Conservation (phyloP, 2,329 filamentous ascomycete genomes). For the Cercospora zeae-maydis region DNA sequence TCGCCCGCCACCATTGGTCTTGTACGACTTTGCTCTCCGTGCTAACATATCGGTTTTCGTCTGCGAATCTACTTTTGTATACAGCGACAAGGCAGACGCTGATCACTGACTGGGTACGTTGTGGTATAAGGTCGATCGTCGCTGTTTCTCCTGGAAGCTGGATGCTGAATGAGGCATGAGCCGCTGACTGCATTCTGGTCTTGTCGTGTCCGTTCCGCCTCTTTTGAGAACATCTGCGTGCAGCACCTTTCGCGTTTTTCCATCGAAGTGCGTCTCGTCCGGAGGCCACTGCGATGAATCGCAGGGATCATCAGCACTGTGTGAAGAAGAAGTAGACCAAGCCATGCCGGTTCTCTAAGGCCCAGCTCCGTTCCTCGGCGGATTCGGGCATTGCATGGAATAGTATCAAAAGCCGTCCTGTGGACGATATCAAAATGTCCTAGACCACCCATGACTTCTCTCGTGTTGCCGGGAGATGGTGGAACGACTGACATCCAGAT, state of each 20-base stretch:
- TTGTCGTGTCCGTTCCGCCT: background rate
- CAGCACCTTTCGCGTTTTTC: background rate
- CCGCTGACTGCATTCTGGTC: background rate
- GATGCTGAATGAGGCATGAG: background rate
- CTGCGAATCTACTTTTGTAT: background rate
- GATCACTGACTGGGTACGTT: background rate
- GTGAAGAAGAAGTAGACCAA: background rate
- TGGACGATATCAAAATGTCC: background rate
- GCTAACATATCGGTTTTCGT: background rate
- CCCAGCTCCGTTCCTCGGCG: background rate
- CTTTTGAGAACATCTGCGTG: background rate
- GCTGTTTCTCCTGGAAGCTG: background rate
- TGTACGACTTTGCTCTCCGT: background rate
- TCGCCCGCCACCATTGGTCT: background rate
- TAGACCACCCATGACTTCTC: background rate
- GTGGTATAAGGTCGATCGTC: background rate
- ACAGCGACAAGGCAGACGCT: background rate
- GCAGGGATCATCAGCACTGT: too few relatives aligned
- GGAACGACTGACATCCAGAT: background rate
- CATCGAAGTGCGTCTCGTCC: background rate
- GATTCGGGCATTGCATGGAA: background rate
- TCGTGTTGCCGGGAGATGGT: background rate
- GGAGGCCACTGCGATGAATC: background rate
- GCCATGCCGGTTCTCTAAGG: background rate
- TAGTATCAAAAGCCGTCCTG: background rate